A percentile compares a stretch with the other conserved stretches of the same genome.
These are phyloP conservation scores for Megacollybia platyphylla DNA, from an alignment of 1,284 basidiomycete species.

Conservation along the genomic window DNA sequence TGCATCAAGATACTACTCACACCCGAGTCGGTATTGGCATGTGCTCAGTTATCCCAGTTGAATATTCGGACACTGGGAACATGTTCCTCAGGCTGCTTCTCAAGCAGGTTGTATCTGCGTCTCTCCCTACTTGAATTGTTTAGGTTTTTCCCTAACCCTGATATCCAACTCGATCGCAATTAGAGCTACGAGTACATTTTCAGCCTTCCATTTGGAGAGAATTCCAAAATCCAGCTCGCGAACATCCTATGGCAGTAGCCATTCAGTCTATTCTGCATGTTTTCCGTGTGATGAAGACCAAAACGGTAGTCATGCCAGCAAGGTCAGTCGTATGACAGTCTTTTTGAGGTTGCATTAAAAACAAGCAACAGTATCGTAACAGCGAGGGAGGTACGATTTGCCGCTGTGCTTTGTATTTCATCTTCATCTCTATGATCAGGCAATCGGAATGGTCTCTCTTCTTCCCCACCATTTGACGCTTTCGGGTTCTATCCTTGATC, in stretches of 20 bases:
- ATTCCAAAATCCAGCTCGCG: conserved; percentile 22
- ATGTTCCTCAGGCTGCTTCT: conserved; percentile 31
- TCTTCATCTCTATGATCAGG: conserved; percentile 13
- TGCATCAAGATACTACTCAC: conserved; percentile 41
- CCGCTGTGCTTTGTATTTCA: not conserved
- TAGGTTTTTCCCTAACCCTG: conserved; percentile 2
- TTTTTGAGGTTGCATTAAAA: not conserved
- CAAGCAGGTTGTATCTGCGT: conserved; percentile 35
- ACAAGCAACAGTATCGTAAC: conserved; percentile 24
- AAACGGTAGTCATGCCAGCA: conserved; percentile 38
- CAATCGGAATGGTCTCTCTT: conserved; percentile 26
- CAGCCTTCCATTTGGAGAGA: conserved; percentile 26
- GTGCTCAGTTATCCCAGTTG: conserved; percentile 22
- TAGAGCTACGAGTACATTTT: conserved; percentile 36
- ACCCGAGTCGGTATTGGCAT: conserved; percentile 30
- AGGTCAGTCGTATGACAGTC: conserved; percentile 18
- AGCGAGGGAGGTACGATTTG: conserved; percentile 19
- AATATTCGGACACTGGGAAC: conserved; percentile 35
- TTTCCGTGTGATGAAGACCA: conserved; percentile 22
- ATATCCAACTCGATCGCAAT: not conserved
- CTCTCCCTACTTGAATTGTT: conserved; percentile 38
- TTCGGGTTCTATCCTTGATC: conserved; percentile 27
- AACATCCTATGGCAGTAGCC: conserved; percentile 28
- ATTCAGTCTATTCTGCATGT: conserved; percentile 23
- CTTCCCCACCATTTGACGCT: conserved; percentile 33